Evolutionary conservation across 768 basidiomycete species (phyloP).

Genomic region (Leucocoprinus birnbaumii): DNA sequence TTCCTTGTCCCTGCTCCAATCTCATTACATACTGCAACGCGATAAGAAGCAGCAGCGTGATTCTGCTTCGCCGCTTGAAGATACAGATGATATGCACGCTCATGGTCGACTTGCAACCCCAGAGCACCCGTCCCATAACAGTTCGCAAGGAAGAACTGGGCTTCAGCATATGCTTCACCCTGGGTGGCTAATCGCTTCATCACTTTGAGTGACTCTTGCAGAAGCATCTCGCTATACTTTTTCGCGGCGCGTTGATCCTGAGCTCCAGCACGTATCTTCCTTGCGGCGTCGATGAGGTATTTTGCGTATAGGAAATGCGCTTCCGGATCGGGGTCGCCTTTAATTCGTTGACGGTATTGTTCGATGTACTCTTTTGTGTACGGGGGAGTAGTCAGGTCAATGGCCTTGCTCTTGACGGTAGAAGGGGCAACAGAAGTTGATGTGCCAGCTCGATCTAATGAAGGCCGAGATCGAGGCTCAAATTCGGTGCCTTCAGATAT

Average conservation of each 20-base stretch:
- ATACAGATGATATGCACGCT: slow-evolving; percentile 95
- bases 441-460: slow-evolving; percentile 56
- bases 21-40: slow-evolving; percentile 98
- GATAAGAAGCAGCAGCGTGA: slow-evolving; percentile 91
- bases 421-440: slow-evolving; percentile 51
- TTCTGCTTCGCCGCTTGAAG: slow-evolving; percentile 97
- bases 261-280: slow-evolving; percentile 74
- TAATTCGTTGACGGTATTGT: slow-evolving; percentile 95
- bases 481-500: slow-evolving; percentile 42
- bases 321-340: slow-evolving; percentile 96
- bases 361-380: slow-evolving; percentile 97
- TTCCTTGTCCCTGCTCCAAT: slow-evolving; percentile 93
- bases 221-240: slow-evolving; percentile 86
- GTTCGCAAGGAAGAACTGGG: slow-evolving; percentile 98
- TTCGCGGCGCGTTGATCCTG: slow-evolving; percentile 82
- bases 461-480: slow-evolving; percentile 44
- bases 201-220: slow-evolving; percentile 88
- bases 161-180: slow-evolving; percentile 89
- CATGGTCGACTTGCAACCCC: slow-evolving; percentile 96
- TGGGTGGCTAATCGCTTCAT: slow-evolving; percentile 91
- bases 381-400: slow-evolving; percentile 80
- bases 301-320: slow-evolving; percentile 98
- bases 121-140: slow-evolving; percentile 95
- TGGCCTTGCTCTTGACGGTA: slow-evolving; percentile 74
- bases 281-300: slow-evolving; percentile 97